A percentile compares a stretch with the other conserved stretches of the same genome.
Evolutionary conservation across 139 green algal genomes (phyloP).

Genomic region (Mychonastes homosphaera): DNA sequence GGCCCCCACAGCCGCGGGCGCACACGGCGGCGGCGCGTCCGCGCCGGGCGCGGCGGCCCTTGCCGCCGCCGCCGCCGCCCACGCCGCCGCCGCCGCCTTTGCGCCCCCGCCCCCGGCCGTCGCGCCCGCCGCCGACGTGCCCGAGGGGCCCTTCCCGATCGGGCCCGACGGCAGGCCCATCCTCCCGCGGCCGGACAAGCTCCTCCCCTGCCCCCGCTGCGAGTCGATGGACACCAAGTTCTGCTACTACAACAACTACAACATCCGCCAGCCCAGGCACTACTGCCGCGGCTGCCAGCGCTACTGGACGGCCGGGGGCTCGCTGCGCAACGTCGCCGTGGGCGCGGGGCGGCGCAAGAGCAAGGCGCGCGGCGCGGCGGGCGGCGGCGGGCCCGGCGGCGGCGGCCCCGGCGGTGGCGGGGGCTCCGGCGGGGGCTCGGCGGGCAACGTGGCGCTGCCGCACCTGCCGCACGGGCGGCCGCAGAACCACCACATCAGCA

Average conservation of each 20-base stretch:
- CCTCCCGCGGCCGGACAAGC: conserved; percentile 27
- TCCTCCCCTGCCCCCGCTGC: conserved; percentile 68
- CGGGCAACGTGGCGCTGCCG: background rate
- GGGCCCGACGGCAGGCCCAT: conserved; percentile 13
- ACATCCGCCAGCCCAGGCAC: conserved; percentile 84
- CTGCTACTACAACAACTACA: conserved; percentile 99
- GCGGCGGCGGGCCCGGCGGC: no score
- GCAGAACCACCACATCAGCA: conserved; percentile 2
- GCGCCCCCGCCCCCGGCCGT: no score
- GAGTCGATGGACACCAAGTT: conserved; percentile 81
- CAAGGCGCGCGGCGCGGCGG: conserved; percentile 17
- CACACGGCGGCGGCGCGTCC: no score
- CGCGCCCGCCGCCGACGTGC: no score
- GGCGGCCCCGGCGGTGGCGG: background rate
- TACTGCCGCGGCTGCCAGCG: conserved; percentile 79
- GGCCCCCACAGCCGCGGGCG: no score
- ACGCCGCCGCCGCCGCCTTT: no score
- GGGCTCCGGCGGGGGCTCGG: background rate
- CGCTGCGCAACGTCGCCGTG: conserved; percentile 74
- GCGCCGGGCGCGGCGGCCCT: no score
- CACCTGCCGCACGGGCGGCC: background rate
- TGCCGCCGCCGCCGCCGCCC: no score
- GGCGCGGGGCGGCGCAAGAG: conserved; percentile 74
- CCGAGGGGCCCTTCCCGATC: no score
- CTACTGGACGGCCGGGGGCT: conserved; percentile 90